A percentile compares a stretch with the other conserved stretches of the same genome.
Evolutionary conservation across 1,284 basidiomycete genomes (phyloP).

Genomic region (Vanrija sp.): DNA sequence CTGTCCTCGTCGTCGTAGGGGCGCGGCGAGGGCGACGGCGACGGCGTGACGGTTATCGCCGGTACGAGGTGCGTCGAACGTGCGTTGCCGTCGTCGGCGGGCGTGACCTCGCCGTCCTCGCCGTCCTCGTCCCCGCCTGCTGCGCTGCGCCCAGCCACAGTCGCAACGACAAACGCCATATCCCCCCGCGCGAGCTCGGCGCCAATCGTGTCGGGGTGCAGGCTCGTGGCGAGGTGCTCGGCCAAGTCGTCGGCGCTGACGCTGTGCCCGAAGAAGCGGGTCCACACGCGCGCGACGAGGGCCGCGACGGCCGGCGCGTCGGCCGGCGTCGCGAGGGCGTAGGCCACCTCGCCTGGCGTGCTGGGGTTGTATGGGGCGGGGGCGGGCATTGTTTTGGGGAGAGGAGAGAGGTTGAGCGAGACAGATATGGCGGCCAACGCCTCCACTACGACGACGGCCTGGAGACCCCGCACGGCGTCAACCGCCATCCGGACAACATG

Average conservation of each 20-base stretch:
- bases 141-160: neutral
- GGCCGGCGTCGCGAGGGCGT: constrained; percentile 11
- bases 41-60: too few species aligned
- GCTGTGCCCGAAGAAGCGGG: constrained; percentile 24
- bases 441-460: too few species aligned
- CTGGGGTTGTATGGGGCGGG: too few species aligned
- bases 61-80: too few species aligned
- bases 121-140: too few species aligned
- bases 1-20: neutral
- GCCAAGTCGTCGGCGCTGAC: constrained; percentile 18
- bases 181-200: constrained; percentile 10
- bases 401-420: too few species aligned
- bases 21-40: neutral
- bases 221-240: constrained; percentile 13
- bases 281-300: constrained; percentile 21
- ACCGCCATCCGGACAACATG: too few species aligned
- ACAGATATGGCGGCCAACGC: too few species aligned
- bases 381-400: too few species aligned
- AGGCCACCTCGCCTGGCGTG: neutral
- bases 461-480: too few species aligned
- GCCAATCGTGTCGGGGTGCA: constrained; percentile 8
- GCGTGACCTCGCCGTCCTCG: too few species aligned
- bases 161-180: constrained; percentile 10
- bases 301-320: constrained; percentile 18
- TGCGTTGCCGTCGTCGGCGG: neutral